Evolutionary conservation across 306 rosid species (phyloP), one percentile per base, ranked within the genome.

Genomic region (Pueraria montana): DNA sequence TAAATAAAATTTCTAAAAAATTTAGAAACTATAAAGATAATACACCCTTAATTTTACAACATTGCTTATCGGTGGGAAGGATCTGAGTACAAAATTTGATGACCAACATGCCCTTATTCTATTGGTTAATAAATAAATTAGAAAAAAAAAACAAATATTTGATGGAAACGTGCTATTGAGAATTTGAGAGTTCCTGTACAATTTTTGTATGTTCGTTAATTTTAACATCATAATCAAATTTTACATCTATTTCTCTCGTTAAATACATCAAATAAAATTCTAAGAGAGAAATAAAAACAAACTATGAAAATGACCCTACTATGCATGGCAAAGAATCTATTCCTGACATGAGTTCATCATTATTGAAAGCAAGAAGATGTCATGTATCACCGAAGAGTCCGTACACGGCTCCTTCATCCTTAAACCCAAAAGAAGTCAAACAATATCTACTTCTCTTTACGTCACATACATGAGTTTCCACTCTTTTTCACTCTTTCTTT

Each of bases 401-500:
- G 30, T 30, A 30, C 48, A 72, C 46, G 64, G 11, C 78, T 50
- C 17, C 78, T 72, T 27, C 63, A 3, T 50, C 4, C 45, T 50
- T 50, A 30, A 30, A 30, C 5, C 11, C 76, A 7, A 3, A 23
- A 45, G 0, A 72, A 26, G 63, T 50, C 77, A 72, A 48, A 48
- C 56, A 0, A 42, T 45, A 23, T 69, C 56, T 40, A 36, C 8
- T 68, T 64, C 27, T 68, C 34, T 46, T n/a, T n/a, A 72, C 78
- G 78, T 72, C 77, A 72, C 78, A 27, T 50, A 11, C 78, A n/a
- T 11, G 11, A 69, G 20, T 69, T 69, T 69, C 34, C 50, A 17
- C 45, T 72, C 14, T 27, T 27, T 24, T 24, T 21, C 18, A 18
- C 76, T 72, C 4, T 69, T 8, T 70, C 49, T 70, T 11, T 42